A percentile compares a stretch with the other conserved stretches of the same genome.
These are phyloP conservation scores for Hymenoscyphus albidus DNA, from an alignment of 2,329 filamentous ascomycete genomes.

Conservation along the genomic window DNA sequence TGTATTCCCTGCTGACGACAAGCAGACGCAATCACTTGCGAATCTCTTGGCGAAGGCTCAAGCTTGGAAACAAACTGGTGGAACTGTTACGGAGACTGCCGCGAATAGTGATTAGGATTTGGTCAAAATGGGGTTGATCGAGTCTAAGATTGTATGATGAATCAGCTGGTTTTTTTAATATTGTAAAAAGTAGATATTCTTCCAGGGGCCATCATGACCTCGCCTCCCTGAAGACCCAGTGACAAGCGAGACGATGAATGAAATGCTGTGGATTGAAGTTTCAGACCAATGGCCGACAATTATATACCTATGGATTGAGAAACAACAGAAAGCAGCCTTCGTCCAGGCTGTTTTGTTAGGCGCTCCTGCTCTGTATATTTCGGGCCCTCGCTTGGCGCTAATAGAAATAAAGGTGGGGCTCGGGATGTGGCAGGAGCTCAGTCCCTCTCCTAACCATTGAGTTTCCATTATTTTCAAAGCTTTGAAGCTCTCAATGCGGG, in stretches of 20 bases:
- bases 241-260: no score
- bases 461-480: neutral
- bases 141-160: neutral
- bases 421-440: neutral
- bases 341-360: neutral
- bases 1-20: slow-evolving; percentile 92
- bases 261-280: neutral
- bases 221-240: no score
- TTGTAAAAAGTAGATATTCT: neutral
- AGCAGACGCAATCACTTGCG: slow-evolving; percentile 76
- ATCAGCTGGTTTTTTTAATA: neutral
- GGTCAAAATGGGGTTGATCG: neutral
- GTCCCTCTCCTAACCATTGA: neutral
- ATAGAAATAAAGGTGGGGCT: neutral
- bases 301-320: neutral
- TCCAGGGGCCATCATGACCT: neutral
- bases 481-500: neutral
- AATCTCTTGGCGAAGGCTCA: slow-evolving; percentile 82
- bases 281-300: neutral
- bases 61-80: slow-evolving; percentile 53
- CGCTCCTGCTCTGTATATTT: neutral
- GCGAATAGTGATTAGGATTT: slow-evolving; percentile 16
- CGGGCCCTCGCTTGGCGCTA: neutral
- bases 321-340: neutral
- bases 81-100: slow-evolving; percentile 27